Conservation (phyloP, 2,329 filamentous ascomycete species). For the Lasiodiplodia sp. region DNA sequence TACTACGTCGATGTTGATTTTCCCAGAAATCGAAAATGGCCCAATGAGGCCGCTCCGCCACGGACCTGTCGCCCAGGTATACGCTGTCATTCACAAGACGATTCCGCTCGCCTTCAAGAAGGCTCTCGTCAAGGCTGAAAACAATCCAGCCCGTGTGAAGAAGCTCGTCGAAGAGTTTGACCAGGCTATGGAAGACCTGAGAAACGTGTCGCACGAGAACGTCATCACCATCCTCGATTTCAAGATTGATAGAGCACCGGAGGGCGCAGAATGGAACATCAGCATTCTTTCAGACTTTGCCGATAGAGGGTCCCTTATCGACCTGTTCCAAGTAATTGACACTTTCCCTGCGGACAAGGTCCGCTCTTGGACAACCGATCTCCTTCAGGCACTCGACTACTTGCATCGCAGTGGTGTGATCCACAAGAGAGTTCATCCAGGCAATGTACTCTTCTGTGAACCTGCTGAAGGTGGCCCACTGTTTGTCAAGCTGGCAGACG, state of each 20-base stretch:
- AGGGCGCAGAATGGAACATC: slow-evolving; percentile 67
- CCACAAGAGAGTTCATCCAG: slow-evolving; percentile 82
- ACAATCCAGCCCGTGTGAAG: slow-evolving; percentile 71
- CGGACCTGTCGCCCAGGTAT: slow-evolving; percentile 71
- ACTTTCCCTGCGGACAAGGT: slow-evolving; percentile 76
- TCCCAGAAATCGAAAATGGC: slow-evolving; percentile 66
- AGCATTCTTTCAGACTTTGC: slow-evolving; percentile 78
- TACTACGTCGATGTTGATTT: slow-evolving; percentile 72
- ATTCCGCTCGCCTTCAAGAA: slow-evolving; percentile 70
- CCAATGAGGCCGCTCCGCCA: slow-evolving; percentile 19
- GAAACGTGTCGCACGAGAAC: slow-evolving; percentile 76
- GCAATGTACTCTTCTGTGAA: slow-evolving; percentile 80
- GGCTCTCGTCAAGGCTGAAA: slow-evolving; percentile 57
- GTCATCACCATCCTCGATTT: slow-evolving; percentile 83
- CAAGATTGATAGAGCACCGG: slow-evolving; percentile 67
- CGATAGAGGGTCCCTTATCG: slow-evolving; percentile 81
- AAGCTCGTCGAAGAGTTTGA: slow-evolving; percentile 80
- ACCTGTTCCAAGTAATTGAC: slow-evolving; percentile 81
- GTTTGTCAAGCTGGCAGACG: slow-evolving; percentile 77
- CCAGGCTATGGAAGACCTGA: slow-evolving; percentile 76
- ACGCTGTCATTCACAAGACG: slow-evolving; percentile 71
- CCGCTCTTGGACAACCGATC: slow-evolving; percentile 87
- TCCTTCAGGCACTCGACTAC: slow-evolving; percentile 87
- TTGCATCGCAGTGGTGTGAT: slow-evolving; percentile 84
- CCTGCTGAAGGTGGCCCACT: slow-evolving; percentile 71